Base-by-base conservation (phyloP, 371 early-diverging fungal genomes). In the Catenaria anguillulae region DNA sequence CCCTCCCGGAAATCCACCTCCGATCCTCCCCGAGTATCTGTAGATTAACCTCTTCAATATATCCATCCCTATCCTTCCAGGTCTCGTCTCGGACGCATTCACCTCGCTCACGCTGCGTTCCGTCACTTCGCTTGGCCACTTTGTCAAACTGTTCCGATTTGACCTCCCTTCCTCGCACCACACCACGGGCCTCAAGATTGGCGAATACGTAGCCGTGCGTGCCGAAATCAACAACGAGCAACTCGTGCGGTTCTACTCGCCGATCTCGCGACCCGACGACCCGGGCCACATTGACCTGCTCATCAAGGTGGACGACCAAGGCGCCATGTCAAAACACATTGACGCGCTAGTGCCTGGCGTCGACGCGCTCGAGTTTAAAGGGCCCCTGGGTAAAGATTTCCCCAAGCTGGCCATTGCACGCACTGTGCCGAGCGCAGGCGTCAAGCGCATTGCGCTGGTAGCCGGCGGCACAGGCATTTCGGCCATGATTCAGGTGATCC, bases 351-450 rank as follows among this genome's bases (percentile, higher is more conserved):
- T 17, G 36, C 58, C 58, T 13, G 58, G 58, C 13, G 13, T 29
- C 29, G 58, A 58, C 35, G n/a, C 58, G 6, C 58, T 58, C 43
- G 58, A 58, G 42, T 58, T 58, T 36, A 58, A 58, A 31, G 58
- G 58, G 2, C 58, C 58, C 21, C 24, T 58, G n/a, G 42, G 58
- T 15, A 29, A 26, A 34, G 13, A 8, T 10, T 58, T 58, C 58
- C 40, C 40, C 4, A 21, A 58, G 8, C 43, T 58, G 2, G 52
- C 29, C 1, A 8, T 29, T 31, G 40, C 40, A 10, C 40, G 40
- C 40, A 40, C 40, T 40, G 40, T 5, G 10, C n/a, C n/a, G n/a
- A n/a, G n/a, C n/a, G 17, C 5, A 10, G 10, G 10, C 33, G 58
- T 58, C 17, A 12, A 35, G 2, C 24, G 17, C 13, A 58, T 58